Percentiles rank a stretch among this genome's conserved stretches.
phyloP scores from a whole-genome alignment of 2,329 filamentous ascomycete genomes.

The Didymella segeticola region DNA sequence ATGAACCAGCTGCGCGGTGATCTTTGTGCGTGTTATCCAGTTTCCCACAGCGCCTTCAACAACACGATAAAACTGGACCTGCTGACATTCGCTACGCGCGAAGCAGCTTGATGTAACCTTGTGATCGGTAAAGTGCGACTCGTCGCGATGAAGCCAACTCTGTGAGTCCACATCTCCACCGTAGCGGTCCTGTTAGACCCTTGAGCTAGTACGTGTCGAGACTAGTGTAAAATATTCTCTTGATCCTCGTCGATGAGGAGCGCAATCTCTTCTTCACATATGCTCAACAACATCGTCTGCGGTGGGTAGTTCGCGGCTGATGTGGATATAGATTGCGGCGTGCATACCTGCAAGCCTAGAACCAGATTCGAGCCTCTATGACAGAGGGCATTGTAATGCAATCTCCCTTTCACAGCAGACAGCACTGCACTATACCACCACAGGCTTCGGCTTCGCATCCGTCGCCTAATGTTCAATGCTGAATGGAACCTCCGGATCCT shows the following conservation, averaged over 20 bases:
- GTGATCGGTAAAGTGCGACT: neutral
- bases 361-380: neutral
- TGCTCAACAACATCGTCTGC: neutral
- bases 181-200: neutral
- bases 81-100: neutral
- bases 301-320: neutral
- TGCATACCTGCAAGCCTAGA: neutral
- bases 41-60: neutral
- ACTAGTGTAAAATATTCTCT: neutral
- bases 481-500: neutral
- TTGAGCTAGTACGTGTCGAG: neutral
- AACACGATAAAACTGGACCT: neutral
- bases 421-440: neutral
- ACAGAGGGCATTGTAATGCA: neutral
- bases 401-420: neutral
- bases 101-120: neutral
- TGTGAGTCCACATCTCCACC: neutral
- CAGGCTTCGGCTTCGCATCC: neutral
- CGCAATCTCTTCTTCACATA: neutral
- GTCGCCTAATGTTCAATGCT: neutral
- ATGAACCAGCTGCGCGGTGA: neutral
- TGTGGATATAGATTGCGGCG: neutral
- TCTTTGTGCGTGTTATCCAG: neutral
- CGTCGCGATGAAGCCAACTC: neutral
- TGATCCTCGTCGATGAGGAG: neutral